Percentiles rank a stretch among this genome's conserved stretches.
phyloP scores from a whole-genome alignment of 305 asterid species.

The Solanum chacoense region DNA sequence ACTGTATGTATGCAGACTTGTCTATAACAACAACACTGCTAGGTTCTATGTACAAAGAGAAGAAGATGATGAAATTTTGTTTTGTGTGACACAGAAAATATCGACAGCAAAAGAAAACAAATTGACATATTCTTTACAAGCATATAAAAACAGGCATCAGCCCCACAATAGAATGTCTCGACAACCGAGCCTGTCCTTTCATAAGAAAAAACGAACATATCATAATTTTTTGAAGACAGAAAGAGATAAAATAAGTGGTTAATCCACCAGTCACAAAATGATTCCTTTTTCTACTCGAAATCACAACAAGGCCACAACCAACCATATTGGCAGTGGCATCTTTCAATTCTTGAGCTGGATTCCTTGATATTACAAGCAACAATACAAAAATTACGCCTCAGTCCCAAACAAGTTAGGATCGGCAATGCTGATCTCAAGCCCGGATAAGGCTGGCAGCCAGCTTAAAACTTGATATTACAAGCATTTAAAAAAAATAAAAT shows the following conservation, averaged over 20 bases:
- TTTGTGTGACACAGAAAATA: background rate
- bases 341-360: background rate
- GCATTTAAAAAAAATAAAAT: background rate
- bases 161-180: slow-evolving; percentile 19
- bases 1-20: background rate
- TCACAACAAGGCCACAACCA: background rate
- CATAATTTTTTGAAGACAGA: background rate
- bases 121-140: slow-evolving; percentile 15
- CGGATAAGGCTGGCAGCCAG: background rate
- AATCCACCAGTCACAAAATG: slow-evolving; percentile 4
- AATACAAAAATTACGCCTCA: background rate
- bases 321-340: background rate
- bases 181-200: slow-evolving; percentile 9
- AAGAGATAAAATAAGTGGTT: background rate
- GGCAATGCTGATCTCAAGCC: background rate
- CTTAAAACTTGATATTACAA: background rate
- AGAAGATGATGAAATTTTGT: background rate
- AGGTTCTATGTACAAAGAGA: background rate
- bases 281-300: slow-evolving; percentile 5
- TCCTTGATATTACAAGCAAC: background rate
- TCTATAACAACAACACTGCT: background rate
- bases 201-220: background rate
- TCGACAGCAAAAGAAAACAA: background rate
- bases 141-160: slow-evolving; percentile 10
- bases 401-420: background rate